Evolutionary conservation across 176 grass and related monocot species (phyloP).

Genomic region (Stipa capillata): DNA sequence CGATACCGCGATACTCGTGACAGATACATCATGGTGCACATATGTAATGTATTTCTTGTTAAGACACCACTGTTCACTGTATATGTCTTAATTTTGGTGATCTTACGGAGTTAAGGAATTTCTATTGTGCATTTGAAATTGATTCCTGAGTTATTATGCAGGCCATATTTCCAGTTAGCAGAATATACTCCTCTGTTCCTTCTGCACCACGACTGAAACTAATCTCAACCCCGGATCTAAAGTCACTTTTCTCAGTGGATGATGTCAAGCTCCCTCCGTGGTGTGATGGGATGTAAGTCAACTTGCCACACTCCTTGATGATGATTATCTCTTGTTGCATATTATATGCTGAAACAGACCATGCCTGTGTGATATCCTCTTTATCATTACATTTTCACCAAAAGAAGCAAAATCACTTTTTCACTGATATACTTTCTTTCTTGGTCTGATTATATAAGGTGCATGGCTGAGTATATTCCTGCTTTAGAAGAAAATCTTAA

Average conservation of each 20-base stretch:
- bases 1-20: too few relatives aligned
- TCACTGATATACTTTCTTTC: background rate
- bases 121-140: conserved; percentile 19
- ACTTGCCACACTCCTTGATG: conserved; percentile 4
- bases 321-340: background rate
- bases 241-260: conserved; percentile 73
- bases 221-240: conserved; percentile 72
- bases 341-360: background rate
- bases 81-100: background rate
- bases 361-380: background rate
- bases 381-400: background rate
- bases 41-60: conserved; percentile 1
- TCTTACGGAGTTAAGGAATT: background rate
- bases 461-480: conserved; percentile 78
- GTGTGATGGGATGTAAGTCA: conserved; percentile 86
- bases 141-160: conserved; percentile 32
- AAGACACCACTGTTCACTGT: background rate
- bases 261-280: conserved; percentile 78
- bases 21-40: background rate
- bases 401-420: background rate
- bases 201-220: conserved; percentile 75
- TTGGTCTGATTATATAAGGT: conserved; percentile 52
- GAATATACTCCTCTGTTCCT: conserved; percentile 58
- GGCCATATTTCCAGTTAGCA: conserved; percentile 71
- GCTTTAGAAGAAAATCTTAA: conserved; percentile 74